Base-by-base conservation (phyloP, 2,329 filamentous ascomycete genomes). In the Fusarium robinianum region DNA sequence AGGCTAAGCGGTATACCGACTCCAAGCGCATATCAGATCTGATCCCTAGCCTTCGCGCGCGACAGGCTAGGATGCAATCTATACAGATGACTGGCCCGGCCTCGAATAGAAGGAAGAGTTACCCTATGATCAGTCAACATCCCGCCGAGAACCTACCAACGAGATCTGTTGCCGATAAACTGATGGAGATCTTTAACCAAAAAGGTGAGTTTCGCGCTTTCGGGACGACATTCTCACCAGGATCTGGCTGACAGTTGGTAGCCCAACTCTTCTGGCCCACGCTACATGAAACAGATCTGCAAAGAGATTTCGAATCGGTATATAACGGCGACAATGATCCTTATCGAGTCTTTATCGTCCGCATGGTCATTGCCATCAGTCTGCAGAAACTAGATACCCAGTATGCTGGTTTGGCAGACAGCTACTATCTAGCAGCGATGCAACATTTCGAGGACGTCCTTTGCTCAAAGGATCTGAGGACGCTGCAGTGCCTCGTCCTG, bases 321-420 rank as follows among this genome's bases (percentile, higher is more conserved):
- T 95, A 92, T 63, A 76, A 80, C 49, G 87, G 87, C 35, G 85
- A 84, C 41, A 77, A 72, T 5, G 88, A 95, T 57, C 78, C 90
- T 1, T 92, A 91, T 65, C 85, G 91, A 63, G 90, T 94, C 60
- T 97, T 96, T 61, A 81, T 92, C 30, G 73, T 95, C 36, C 85
- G 89, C 45, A 91, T 97, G 82, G 89, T 96, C 39, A 84, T 97
- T 62, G 92, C 94, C 19, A 95, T 96, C 62, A 92, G 90, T 65
- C 80, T 97, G 68, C 92, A 97, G 68, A 96, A 95, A 67, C 78
- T 96, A 61, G 89, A 91, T 63, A 81, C 85, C 0, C 84, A 88
- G 54, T 97, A 94, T 67, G 90, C 91, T n/a, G 91, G 91, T 16
- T 74, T 97, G 18, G 92, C 94, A 19, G 92, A 97, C 68, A 91